phyloP scores from a whole-genome alignment of 2,329 filamentous ascomycete genomes.

The Arthrobotrys entomopaga region DNA sequence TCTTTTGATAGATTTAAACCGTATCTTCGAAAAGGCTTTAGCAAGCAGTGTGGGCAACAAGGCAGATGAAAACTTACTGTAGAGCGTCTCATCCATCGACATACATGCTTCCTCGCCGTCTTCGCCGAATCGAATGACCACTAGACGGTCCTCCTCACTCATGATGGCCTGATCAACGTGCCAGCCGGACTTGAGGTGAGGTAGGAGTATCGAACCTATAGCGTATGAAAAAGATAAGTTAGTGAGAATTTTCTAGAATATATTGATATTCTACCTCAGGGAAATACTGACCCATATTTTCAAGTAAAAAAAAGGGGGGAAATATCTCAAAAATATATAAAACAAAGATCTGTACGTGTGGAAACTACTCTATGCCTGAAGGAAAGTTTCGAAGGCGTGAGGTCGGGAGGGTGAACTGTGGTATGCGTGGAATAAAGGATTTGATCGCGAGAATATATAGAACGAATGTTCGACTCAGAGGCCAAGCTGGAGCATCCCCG shows the following conservation, averaged over 20 bases:
- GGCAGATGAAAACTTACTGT: constrained; percentile 67
- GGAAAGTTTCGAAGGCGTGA: no score
- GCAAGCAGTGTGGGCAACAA: background rate
- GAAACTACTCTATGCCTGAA: no score
- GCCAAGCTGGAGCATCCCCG: background rate
- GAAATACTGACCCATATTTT: no score
- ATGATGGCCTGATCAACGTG: constrained; percentile 98
- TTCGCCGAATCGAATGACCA: constrained; percentile 91
- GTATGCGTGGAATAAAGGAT: background rate
- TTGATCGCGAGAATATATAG: background rate
- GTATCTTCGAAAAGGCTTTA: background rate
- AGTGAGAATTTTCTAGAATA: no score
- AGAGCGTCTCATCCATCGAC: constrained; percentile 90
- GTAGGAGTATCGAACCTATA: constrained; percentile 88
- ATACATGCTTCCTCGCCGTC: constrained; percentile 83
- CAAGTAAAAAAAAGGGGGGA: no score
- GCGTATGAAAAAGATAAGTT: constrained; percentile 54
- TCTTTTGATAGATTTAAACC: background rate
- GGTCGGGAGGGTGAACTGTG: background rate
- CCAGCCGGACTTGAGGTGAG: constrained; percentile 91
- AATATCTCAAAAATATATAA: no score
- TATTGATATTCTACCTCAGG: no score
- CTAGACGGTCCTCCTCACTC: constrained; percentile 87
- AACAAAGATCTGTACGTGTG: no score
- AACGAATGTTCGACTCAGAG: background rate